Evolutionary conservation across 495 filamentous ascomycete species (phyloP), one percentile per base, ranked within the genome.

Genomic region (Neurospora tetrasperma): DNA sequence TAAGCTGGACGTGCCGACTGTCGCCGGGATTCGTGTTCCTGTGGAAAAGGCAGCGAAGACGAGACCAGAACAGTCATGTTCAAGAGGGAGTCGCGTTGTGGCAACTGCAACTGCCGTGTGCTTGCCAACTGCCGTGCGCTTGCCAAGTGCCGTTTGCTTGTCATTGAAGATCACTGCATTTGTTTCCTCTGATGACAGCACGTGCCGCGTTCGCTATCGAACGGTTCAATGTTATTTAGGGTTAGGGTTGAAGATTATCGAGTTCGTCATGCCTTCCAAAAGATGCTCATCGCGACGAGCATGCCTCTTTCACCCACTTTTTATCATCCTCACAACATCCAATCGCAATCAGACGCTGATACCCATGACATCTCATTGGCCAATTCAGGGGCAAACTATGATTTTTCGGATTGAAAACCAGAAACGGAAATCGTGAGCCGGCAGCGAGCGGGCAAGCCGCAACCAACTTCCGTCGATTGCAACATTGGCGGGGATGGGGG

Each of bases 171-270:
- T 38, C 38, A 23, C 41, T 42, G 12, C 42, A 42, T 39, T 40
- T 38, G 43, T 10, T 40, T 54, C 62, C 41, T 9, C 20, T 74
- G 14, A 23, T 74, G 69, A 71, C 70, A 66, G 74, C 81, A 75
- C 82, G 80, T 31, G 27, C 27, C 27, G 1, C 41, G 12, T 42
- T 1, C 41, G 41, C 12, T 42, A 42, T 42, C 41, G 1, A 14
- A 14, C 14, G 12, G 12, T 42, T 42, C 41, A 42, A 42, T 42
- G 41, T 42, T 12, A 14, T 44, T 2, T n/a, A 54, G 46, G 46
- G 46, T 54, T 23, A 54, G 46, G 46, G 46, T 54, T 54, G 20
- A 23, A 20, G 43, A 18, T 9, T 44, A 31, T 38, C 35, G 4
- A 38, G 5, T 38, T 6, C 27, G 27, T 31, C 27, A 31, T 38